Evolutionary conservation across 169 alveolate species (phyloP).

Genomic region (Plasmodium gonderi): DNA sequence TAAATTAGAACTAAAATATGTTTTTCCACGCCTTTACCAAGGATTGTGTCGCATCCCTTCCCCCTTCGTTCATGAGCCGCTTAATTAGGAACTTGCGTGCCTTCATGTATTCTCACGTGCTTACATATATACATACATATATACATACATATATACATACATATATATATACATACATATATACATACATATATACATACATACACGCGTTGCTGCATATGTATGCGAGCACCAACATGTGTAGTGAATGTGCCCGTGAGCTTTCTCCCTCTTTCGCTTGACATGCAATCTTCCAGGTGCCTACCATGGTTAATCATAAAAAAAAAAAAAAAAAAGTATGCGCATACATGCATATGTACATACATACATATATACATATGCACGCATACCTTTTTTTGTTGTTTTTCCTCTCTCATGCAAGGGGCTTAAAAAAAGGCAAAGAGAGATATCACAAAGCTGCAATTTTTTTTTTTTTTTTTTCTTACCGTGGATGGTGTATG

Average conservation of each 20-base stretch:
- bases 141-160: not conserved
- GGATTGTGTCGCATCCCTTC: no score
- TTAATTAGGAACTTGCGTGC: no score
- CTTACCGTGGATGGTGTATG: not conserved
- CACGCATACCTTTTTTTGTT: no score
- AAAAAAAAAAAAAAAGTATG: not conserved
- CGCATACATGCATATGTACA: not conserved
- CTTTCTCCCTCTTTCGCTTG: slow-evolving; percentile 15
- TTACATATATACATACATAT: not conserved
- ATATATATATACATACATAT: not conserved
- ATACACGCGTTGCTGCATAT: not conserved
- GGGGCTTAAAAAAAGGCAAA: no score
- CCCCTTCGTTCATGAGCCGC: no score
- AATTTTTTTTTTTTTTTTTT: not conserved
- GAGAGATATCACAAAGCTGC: no score
- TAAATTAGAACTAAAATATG: no score
- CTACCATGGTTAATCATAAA: not conserved
- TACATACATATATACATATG: not conserved
- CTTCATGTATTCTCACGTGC: not conserved
- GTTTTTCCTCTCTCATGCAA: no score
- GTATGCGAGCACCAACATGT: not conserved
- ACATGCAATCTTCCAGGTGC: slow-evolving; percentile 14
- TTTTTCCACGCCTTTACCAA: no score
- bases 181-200: not conserved
- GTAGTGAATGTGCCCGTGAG: not conserved